Percentiles rank a stretch among this genome's conserved stretches.
Conservation (phyloP, 2,329 filamentous ascomycete genomes). For the Magnaporthiopsis incrustans region DNA sequence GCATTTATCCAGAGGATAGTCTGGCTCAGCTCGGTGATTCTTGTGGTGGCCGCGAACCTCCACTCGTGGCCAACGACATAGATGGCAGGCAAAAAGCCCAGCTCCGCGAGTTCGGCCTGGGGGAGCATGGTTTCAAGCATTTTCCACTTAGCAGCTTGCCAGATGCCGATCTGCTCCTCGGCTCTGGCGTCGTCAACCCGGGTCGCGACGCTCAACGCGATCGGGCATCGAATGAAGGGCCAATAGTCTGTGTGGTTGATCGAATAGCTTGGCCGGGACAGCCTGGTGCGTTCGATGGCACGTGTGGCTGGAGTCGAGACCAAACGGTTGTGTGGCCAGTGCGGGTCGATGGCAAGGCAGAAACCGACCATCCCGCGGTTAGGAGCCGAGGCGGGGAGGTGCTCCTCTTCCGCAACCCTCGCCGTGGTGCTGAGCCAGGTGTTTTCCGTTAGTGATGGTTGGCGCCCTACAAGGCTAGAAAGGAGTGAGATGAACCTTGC, state of each 20-base stretch:
- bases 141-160: constrained; percentile 4
- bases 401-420: constrained; percentile 1
- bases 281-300: too few species aligned
- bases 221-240: not conserved
- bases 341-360: constrained; percentile 1
- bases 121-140: not conserved
- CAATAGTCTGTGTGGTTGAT: constrained; percentile 3
- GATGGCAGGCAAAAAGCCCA: constrained; percentile 1
- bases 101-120: not conserved
- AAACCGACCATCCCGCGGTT: constrained; percentile 1
- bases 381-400: not conserved
- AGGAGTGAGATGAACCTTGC: too few species aligned
- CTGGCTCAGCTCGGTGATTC: not conserved
- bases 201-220: not conserved
- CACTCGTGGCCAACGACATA: constrained; percentile 1
- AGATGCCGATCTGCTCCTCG: constrained; percentile 1
- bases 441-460: too few species aligned
- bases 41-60: constrained; percentile 1
- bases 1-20: not conserved
- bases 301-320: not conserved
- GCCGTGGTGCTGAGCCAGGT: not conserved
- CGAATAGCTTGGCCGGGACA: not conserved
- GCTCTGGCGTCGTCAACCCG: not conserved
- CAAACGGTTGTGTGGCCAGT: not conserved
- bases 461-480: not conserved